phyloP scores from a whole-genome alignment of 108 stramenopile species.

The Cylindrotheca fusiformis region DNA sequence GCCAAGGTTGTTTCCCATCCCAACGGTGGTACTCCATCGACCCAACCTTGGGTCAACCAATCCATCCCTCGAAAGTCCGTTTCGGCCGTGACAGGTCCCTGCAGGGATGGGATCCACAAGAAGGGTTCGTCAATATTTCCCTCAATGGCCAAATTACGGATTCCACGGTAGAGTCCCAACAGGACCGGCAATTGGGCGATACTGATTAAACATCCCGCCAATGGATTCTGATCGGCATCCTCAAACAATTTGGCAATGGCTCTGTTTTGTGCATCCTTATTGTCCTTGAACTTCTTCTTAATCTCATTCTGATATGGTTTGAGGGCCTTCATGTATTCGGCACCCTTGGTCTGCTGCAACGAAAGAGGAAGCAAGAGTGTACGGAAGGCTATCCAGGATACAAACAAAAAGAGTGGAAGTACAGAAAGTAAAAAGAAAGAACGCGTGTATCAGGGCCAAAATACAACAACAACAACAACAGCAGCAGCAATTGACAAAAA shows the following conservation, averaged over 20 bases:
- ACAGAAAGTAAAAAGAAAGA: constrained; percentile 1
- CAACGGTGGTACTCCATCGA: constrained; percentile 61
- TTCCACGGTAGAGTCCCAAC: constrained; percentile 88
- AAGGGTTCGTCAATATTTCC: constrained; percentile 88
- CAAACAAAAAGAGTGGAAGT: constrained; percentile 7
- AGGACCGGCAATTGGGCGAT: constrained; percentile 93
- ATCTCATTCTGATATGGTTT: constrained; percentile 90
- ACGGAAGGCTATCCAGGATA: constrained; percentile 55
- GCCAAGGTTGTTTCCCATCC: constrained; percentile 93
- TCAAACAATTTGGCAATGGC: constrained; percentile 90
- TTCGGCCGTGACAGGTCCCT: constrained; percentile 88
- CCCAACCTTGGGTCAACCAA: constrained; percentile 77
- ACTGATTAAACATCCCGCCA: constrained; percentile 89
- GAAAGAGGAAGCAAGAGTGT: constrained; percentile 86
- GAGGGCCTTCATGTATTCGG: constrained; percentile 89
- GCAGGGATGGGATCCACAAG: constrained; percentile 91
- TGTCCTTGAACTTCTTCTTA: constrained; percentile 86
- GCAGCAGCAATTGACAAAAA: neutral
- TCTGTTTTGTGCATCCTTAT: constrained; percentile 84
- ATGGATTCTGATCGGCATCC: constrained; percentile 91
- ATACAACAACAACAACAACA: neutral
- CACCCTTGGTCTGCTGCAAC: constrained; percentile 81
- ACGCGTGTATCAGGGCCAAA: neutral
- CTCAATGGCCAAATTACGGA: constrained; percentile 83
- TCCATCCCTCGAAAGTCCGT: constrained; percentile 76